phyloP scores from a whole-genome alignment of 2,329 filamentous ascomycete genomes.

The Bipolaris oryzae region DNA sequence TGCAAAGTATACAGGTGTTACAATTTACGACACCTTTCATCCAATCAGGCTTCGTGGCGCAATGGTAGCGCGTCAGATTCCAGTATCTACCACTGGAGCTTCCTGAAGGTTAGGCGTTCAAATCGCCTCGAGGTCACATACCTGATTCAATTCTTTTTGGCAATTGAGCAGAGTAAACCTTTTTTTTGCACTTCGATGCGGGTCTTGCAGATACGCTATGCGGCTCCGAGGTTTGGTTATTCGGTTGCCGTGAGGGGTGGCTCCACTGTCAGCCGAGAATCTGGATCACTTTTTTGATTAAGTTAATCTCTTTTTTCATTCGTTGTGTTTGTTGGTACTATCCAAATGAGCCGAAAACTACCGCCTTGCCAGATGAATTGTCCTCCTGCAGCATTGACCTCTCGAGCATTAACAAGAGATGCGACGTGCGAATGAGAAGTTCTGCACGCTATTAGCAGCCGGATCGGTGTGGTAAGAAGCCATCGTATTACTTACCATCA shows the following conservation, averaged over 20 bases:
- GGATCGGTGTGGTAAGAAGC: background rate
- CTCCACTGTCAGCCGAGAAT: conserved; percentile 6
- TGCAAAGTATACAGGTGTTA: background rate
- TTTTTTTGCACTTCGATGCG: background rate
- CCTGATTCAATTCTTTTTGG: conserved; percentile 14
- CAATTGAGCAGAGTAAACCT: background rate
- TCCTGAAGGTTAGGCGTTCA: conserved; percentile 40
- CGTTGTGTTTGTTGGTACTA: conserved; percentile 11
- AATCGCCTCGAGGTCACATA: conserved; percentile 34
- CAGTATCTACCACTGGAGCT: conserved; percentile 26
- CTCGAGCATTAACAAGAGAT: conserved; percentile 61
- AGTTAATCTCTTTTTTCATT: conserved; percentile 2
- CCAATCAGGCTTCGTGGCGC: conserved; percentile 32
- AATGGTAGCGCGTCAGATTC: conserved; percentile 43
- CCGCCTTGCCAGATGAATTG: conserved; percentile 66
- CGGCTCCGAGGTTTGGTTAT: conserved; percentile 4
- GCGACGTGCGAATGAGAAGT: conserved; percentile 41
- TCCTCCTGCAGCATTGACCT: conserved; percentile 66
- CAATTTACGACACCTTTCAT: conserved; percentile 1
- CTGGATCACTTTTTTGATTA: conserved; percentile 1
- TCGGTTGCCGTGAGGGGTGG: conserved; percentile 7
- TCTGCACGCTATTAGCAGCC: conserved; percentile 23
- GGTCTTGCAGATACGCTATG: background rate
- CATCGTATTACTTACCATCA: conserved; percentile 61
- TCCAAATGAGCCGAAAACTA: conserved; percentile 64